Percentiles rank a stretch among this genome's conserved stretches.
phyloP scores from a whole-genome alignment of 2,329 filamentous ascomycete genomes.

The Pseudogymnoascus sp. region DNA sequence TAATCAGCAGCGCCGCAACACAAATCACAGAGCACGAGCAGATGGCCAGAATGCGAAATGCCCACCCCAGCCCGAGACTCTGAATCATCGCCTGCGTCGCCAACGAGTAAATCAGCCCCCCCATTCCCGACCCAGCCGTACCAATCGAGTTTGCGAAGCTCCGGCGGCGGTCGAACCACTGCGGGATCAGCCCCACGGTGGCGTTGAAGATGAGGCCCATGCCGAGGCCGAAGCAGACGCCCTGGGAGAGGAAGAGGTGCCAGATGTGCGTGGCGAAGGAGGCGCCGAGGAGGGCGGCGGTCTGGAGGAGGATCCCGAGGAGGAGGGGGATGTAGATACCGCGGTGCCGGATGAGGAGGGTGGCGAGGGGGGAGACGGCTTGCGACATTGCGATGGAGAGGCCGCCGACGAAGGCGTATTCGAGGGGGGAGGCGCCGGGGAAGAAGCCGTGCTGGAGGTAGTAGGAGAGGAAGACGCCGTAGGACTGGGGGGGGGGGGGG shows the following conservation, averaged over 20 bases:
- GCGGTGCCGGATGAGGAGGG: constrained; percentile 47
- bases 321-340: constrained; percentile 57
- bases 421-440: constrained; percentile 43
- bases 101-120: constrained; percentile 45
- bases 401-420: constrained; percentile 66
- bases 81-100: constrained; percentile 47
- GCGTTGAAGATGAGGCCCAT: constrained; percentile 61
- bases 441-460: constrained; percentile 45
- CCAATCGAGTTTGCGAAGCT: constrained; percentile 50
- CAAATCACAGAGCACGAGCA: neutral
- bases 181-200: constrained; percentile 52
- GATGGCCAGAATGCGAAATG: constrained; percentile 39
- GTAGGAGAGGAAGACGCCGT: constrained; percentile 46
- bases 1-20: neutral
- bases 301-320: constrained; percentile 54
- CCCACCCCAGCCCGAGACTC: constrained; percentile 44
- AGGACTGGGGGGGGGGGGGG: constrained; percentile 32
- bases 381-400: constrained; percentile 57
- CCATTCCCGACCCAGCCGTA: constrained; percentile 43
- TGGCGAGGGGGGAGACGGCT: constrained; percentile 51
- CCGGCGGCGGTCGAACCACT: constrained; percentile 50
- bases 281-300: constrained; percentile 56
- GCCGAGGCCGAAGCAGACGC: constrained; percentile 62
- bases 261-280: constrained; percentile 60
- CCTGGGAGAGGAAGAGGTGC: constrained; percentile 67